Conservation (phyloP, 164 flowering plant genomes). For the Vitis vinifera region ASM3070453v1 NC_081815.1:5612501-5613000, state of each 20-base stretch:
- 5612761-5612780: slow-evolving; percentile 4
- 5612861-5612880: neutral
- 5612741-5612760: neutral
- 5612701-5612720: neutral
- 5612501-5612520: too few relatives aligned
- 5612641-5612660: neutral
- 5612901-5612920: too few relatives aligned
- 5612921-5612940: too few relatives aligned
- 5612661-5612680: slow-evolving; percentile 1
- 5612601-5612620: neutral
- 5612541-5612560: too few relatives aligned
- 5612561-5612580: too few relatives aligned
- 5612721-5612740: neutral
- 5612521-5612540: too few relatives aligned
- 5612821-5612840: neutral
- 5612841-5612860: slow-evolving; percentile 3
- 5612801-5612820: neutral
- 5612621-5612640: slow-evolving; percentile 2
- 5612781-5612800: slow-evolving; percentile 5
- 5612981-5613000: too few relatives aligned
- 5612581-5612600: neutral
- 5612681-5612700: neutral
- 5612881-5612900: too few relatives aligned
- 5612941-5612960: too few relatives aligned
- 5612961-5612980: too few relatives aligned